Base-by-base conservation (phyloP, 768 basidiomycete genomes). In the Boletus vermiculosoides region DNA sequence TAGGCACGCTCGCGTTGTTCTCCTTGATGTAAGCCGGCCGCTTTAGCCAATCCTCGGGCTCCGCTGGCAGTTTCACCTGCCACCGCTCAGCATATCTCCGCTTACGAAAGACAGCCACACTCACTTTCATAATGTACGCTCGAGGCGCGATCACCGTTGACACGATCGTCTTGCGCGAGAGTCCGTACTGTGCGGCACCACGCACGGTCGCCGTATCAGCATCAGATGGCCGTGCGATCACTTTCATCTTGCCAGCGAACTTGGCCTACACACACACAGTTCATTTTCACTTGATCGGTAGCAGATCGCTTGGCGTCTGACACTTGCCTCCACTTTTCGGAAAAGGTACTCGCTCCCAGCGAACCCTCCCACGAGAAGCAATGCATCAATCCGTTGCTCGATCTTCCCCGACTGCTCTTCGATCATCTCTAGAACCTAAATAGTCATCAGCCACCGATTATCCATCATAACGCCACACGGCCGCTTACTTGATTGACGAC, bases 321-420 rank as follows among this genome's bases (percentile, higher is more conserved):
- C 75, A 76, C 82, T 58, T 51, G 86, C 90, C 79, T 92, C 81
- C 40, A 94, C 87, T 59, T 84, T 82, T 66, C 83, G 79, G 74
- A 88, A 91, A 61, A 94, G 77, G 72, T 95, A 94, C 68, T 91
- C 87, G 71, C 88, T 88, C 8, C 87, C 90, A 48, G 87, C 87
- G 71, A 95, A 95, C 52, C 92, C 92, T 73, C 92, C 92, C 68
- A 95, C 92, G 65, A 94, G 83, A 62, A 95, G 82, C 50, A 95
- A 74, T 10, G 92, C 92, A 78, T 94, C 85, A 68, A 94, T 83
- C 45, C 77, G 77, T 66, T 89, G 86, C 67, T 87, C 81, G 50
- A 87, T 78, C 69, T 79, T 83, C 59, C 74, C 74, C 50, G 84
- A 76, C 72, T 93, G 92, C 22, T 86, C 86, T 63, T 92, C 89